Base-by-base conservation (phyloP, 1,284 basidiomycete species). In the Microbotryum saponariae region DNA sequence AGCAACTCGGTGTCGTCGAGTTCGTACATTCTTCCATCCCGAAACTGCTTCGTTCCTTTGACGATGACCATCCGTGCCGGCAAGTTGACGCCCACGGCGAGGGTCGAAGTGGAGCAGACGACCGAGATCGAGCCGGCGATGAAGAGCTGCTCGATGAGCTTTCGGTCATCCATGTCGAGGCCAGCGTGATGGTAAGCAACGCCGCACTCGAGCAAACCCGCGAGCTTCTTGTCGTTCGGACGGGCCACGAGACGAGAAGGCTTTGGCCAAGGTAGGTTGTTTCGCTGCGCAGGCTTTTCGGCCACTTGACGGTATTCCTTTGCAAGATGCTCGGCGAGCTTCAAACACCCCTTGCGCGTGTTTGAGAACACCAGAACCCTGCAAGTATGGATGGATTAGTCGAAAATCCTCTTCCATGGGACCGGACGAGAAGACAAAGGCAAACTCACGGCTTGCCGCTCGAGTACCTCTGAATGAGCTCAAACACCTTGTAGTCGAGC, bases 141-240 rank as follows among this genome's bases (percentile, higher is more conserved):
- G 70, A 85, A 94, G 4, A 88, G 75, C 21, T 82, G 80, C 74
- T 94, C 91, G 2, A 83, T 83, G 1, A 79, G 73, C 61, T 81
- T 81, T 51, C 89, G 82, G 69, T 93, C 91, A 29, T 83, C 81
- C 27, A 82, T 74, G n/a, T 78, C 81, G 61, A 93, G 76, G 2
- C 91, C 91, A 16, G 91, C 91, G 70, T 94, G 90, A 72, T 94
- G 91, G 9, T 89, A 82, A 9, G 88, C 89, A 54, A 94, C 83
- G 1, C 91, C 90, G 57, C 76, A 61, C 8, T 64, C 60, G 9
- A 75, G 66, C 52, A 74, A 60, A 7, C 63, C 69, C 16, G 59
- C 51, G 25, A 75, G 55, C 47, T 71, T 70, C 29, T 68, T 62
- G 64, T 77, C 74, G 21, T 33, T 51, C 18, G 63, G 49, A n/a